Percentiles rank a stretch among this genome's conserved stretches.
These are phyloP conservation scores for Taphrina populina DNA, from an alignment of 1,139 yeast species.

Conservation along the genomic window DNA sequence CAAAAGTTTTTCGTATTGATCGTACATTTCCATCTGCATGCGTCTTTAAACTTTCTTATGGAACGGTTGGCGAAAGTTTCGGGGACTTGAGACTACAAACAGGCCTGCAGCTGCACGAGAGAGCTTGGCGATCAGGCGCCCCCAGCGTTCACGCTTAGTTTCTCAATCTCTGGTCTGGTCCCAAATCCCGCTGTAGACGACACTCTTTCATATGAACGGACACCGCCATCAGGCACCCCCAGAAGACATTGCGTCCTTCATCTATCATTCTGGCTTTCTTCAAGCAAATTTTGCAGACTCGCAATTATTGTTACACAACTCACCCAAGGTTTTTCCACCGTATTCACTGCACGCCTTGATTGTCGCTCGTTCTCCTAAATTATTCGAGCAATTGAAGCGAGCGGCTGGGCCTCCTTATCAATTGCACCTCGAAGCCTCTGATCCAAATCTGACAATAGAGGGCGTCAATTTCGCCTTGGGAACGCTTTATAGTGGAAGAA, in stretches of 20 bases:
- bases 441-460: conserved; percentile 25
- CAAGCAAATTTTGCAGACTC: conserved; percentile 20
- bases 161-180: no score
- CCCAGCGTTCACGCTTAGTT: no score
- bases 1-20: no score
- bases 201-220: conserved; percentile 11
- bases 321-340: conserved; percentile 22
- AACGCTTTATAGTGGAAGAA: conserved; percentile 20
- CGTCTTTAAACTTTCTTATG: no score
- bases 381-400: conserved; percentile 19
- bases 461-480: conserved; percentile 26
- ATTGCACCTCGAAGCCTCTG: conserved; percentile 25
- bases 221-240: conserved; percentile 13
- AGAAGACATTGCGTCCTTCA: conserved; percentile 20
- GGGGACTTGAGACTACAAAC: no score
- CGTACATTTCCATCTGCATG: no score
- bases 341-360: conserved; percentile 28
- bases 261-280: conserved; percentile 24
- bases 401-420: conserved; percentile 27
- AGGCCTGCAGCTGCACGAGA: no score
- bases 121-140: no score
- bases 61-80: no score
- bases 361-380: conserved; percentile 27
- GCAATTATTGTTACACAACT: conserved; percentile 22
- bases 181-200: no score